Evolutionary conservation across 2,329 filamentous ascomycete species (phyloP), one percentile per base, ranked within the genome.

Genomic region (Sphaerulina vaccinii): DNA sequence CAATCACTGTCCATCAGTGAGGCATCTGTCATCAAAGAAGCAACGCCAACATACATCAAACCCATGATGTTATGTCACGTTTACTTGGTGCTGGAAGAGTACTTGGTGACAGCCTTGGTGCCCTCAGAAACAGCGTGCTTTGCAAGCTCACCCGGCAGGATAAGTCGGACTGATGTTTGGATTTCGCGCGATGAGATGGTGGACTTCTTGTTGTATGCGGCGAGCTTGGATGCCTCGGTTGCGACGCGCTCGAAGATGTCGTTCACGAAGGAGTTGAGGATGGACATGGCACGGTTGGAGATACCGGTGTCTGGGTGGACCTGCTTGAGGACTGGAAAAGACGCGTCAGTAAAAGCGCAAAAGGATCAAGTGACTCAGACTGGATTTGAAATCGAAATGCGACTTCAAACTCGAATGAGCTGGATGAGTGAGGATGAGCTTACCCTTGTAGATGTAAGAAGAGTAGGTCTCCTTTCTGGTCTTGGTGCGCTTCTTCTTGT

Each of bases 401-500:
- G 59, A 59, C 48, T 49, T 56, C 45, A 36, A 50, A 55, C 29
- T 42, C 38, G 52, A 51, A 56, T 36, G 23, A 50, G 48, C 37
- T 41, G 46, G 45, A 56, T 51, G 36, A 42, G 52, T 52, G 42
- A 48, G 53, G 47, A 47, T 43, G 40, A 54, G 9, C 83, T 75
- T 72, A 96, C 92, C 93, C 83, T 97, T 99, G 88, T 97, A 99
- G 79, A 99, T 99, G 85, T 99, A 99, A 51, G 90, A 95, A 66
- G 88, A 95, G 83, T 99, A 99, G n/a, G 93, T 99, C 84, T 99
- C 93, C 88, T 97, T 97, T 79, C 93, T 87, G 65, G 91, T 89
- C 91, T 99, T 99, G 81, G 90, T 95, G 73, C 93, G 90, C 91
- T 97, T 99, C 89, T 99, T 99, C 90, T 97, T 97, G 69, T 97